phyloP scores from a whole-genome alignment of 345 rosid species.

The Psidium friedrichsthalianum region DNA sequence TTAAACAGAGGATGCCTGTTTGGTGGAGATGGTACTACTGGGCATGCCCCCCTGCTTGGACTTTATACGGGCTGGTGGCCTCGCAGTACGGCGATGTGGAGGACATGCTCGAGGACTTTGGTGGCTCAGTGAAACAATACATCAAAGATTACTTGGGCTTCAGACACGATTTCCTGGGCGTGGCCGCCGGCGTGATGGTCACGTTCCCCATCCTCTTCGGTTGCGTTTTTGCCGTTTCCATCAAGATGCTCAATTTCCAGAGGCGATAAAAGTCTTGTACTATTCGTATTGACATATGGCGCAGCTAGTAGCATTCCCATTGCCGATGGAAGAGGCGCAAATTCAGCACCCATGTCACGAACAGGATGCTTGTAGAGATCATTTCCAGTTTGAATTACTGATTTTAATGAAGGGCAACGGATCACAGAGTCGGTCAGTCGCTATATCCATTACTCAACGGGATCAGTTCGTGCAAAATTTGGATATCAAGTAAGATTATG shows the following conservation, averaged over 20 bases:
- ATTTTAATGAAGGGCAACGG: neutral
- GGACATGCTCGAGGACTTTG: constrained; percentile 1
- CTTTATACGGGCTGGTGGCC: constrained; percentile 24
- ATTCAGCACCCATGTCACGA: neutral
- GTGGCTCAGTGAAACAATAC: constrained; percentile 4
- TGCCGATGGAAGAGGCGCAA: neutral
- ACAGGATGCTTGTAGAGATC: neutral
- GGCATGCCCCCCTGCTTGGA: constrained; percentile 28
- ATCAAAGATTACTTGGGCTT: constrained; percentile 10
- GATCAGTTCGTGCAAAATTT: neutral
- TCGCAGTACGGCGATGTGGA: constrained; percentile 26
- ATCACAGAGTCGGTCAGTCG: neutral
- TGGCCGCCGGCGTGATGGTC: constrained; percentile 13
- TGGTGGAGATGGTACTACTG: constrained; percentile 51
- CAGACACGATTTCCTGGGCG: constrained; percentile 20
- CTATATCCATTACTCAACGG: neutral
- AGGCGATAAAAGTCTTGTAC: constrained; percentile 1
- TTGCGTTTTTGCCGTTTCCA: constrained; percentile 6
- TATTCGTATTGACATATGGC: neutral
- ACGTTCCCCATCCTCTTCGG: constrained; percentile 15
- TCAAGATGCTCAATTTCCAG: constrained; percentile 25
- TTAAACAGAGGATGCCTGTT: constrained; percentile 25
- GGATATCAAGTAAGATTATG: neutral
- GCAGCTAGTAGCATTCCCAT: neutral
- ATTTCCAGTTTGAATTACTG: neutral